Evolutionary conservation across 2,329 filamentous ascomycete species (phyloP).

Genomic region (Penicillium sp.): DNA sequence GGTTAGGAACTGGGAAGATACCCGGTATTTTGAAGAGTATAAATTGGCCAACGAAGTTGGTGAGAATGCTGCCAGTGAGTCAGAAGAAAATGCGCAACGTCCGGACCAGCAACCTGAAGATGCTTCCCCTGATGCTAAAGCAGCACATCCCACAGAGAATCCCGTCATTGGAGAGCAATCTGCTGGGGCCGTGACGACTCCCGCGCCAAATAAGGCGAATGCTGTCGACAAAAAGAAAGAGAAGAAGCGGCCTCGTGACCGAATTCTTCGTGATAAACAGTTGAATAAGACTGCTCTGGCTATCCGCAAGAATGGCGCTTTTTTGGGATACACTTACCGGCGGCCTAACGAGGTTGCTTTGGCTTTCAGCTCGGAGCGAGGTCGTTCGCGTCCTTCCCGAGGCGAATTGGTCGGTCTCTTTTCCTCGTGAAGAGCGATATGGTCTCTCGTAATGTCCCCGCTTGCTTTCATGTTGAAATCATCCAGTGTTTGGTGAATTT

Average conservation of each 20-base stretch:
- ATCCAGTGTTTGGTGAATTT: not conserved
- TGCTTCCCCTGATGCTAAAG: not conserved
- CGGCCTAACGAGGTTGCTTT: slow-evolving; percentile 41
- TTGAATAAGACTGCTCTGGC: slow-evolving; percentile 71
- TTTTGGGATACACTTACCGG: slow-evolving; percentile 86
- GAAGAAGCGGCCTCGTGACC: slow-evolving; percentile 80
- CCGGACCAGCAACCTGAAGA: not conserved
- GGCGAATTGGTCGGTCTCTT: slow-evolving; percentile 30
- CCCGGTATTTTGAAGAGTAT: slow-evolving; percentile 82
- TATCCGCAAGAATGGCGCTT: slow-evolving; percentile 78
- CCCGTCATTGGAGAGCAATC: not conserved
- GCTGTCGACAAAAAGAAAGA: slow-evolving; percentile 56
- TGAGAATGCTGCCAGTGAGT: slow-evolving; percentile 21
- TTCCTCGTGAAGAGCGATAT: slow-evolving; percentile 6
- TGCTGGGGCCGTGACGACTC: slow-evolving; percentile 1
- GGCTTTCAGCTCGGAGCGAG: slow-evolving; percentile 37
- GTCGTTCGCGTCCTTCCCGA: slow-evolving; percentile 27
- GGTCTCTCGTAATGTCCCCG: not conserved
- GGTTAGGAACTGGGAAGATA: slow-evolving; percentile 69
- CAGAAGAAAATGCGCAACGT: slow-evolving; percentile 11
- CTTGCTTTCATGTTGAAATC: not conserved
- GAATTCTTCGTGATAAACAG: slow-evolving; percentile 72
- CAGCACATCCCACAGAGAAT: not conserved
- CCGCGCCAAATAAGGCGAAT: slow-evolving; percentile 39
- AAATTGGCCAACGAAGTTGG: slow-evolving; percentile 67